These are phyloP conservation scores for Solanum pennellii DNA, from an alignment of 257 asterid genomes.

Conservation along the genomic window DNA sequence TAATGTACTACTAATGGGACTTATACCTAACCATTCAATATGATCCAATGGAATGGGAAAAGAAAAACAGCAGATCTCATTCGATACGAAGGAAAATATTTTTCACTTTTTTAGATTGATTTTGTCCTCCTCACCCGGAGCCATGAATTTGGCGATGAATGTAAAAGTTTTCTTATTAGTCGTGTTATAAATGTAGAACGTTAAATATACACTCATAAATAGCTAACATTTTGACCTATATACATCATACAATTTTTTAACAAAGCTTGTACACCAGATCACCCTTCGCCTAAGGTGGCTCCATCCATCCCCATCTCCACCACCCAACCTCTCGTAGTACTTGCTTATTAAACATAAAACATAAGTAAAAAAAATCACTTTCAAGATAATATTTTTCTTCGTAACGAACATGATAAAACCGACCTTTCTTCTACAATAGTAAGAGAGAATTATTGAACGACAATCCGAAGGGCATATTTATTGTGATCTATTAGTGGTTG, in stretches of 20 bases:
- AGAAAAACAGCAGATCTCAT: neutral
- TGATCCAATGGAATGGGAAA: neutral
- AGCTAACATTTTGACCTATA: neutral
- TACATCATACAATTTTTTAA: neutral
- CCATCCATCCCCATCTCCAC: neutral
- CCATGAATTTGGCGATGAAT: neutral
- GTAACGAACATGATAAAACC: neutral
- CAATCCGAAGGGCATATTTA: neutral
- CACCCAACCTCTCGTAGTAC: neutral
- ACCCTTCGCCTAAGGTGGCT: neutral
- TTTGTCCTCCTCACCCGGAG: neutral
- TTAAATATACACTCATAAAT: neutral
- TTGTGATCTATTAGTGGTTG: neutral
- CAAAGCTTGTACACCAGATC: neutral
- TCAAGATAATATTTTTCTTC: too few relatives aligned
- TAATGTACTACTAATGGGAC: neutral
- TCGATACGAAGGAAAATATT: neutral
- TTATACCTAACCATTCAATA: neutral
- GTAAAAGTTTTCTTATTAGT: neutral
- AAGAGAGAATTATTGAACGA: neutral
- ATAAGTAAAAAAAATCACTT: neutral
- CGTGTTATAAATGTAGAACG: neutral
- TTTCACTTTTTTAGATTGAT: neutral
- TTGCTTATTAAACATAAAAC: neutral
- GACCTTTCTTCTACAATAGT: neutral